Conservation (phyloP, 2,329 filamentous ascomycete species). For the Colletotrichum salicis region DNA sequence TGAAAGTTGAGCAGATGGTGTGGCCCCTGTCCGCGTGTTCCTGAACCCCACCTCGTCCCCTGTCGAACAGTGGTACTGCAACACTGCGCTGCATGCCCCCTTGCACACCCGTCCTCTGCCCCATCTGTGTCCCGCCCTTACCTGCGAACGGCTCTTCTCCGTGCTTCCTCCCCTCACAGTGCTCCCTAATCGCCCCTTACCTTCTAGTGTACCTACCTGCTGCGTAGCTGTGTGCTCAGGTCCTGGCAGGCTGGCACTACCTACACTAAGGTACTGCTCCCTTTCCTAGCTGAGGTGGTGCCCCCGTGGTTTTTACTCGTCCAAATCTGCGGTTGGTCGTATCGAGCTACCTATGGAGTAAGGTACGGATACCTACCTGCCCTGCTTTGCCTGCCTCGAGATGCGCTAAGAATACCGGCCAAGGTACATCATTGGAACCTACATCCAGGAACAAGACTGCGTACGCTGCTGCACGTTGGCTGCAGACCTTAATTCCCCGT, state of each 20-base stretch:
- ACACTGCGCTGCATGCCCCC: slow-evolving; percentile 25
- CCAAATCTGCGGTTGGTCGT: background rate
- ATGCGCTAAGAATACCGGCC: background rate
- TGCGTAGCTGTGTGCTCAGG: too few relatives aligned
- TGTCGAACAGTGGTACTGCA: slow-evolving; percentile 11
- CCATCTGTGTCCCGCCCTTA: background rate
- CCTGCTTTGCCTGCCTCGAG: background rate
- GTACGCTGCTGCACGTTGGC: background rate
- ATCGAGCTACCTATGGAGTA: background rate
- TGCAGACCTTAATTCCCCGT: slow-evolving; percentile 23
- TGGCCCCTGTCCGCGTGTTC: background rate
- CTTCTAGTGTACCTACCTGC: too few relatives aligned
- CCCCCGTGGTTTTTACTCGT: background rate
- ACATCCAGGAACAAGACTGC: background rate
- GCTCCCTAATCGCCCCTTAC: background rate
- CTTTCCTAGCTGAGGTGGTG: background rate
- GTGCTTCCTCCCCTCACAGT: background rate
- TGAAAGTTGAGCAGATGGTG: background rate
- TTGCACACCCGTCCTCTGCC: slow-evolving; percentile 22
- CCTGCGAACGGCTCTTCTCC: slow-evolving; percentile 13
- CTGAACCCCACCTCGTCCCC: background rate
- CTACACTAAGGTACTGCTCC: background rate
- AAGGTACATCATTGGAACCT: background rate
- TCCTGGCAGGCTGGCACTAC: background rate
- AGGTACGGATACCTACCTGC: too few relatives aligned